phyloP scores from a whole-genome alignment of 2,329 filamentous ascomycete genomes.

The Lecanicillium sp. region DNA sequence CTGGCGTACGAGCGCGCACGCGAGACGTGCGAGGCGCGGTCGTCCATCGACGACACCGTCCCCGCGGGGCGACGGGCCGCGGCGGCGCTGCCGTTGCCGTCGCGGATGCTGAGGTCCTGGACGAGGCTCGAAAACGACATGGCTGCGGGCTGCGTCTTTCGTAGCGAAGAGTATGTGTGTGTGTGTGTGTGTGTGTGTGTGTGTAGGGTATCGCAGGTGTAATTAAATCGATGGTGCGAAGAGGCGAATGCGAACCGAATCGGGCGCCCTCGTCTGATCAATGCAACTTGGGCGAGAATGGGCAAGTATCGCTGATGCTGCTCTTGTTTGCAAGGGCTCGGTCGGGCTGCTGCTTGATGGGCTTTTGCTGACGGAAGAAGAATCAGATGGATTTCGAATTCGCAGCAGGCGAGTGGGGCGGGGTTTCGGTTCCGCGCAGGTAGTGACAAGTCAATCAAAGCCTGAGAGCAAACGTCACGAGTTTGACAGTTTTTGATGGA shows the following conservation, averaged over 20 bases:
- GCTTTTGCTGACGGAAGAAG: background rate
- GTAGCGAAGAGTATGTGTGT: background rate
- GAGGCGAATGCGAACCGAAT: too few relatives aligned
- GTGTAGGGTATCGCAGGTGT: background rate
- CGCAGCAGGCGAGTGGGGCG: slow-evolving; percentile 7
- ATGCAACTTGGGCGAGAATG: background rate
- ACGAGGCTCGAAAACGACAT: slow-evolving; percentile 67
- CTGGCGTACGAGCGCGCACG: slow-evolving; percentile 60
- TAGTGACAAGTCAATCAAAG: background rate
- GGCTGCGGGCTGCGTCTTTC: slow-evolving; percentile 8
- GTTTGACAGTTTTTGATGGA: background rate
- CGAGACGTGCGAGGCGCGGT: slow-evolving; percentile 55
- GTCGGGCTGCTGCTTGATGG: background rate
- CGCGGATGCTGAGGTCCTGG: slow-evolving; percentile 57
- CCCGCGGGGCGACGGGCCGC: slow-evolving; percentile 31
- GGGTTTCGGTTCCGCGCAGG: background rate
- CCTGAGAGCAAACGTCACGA: background rate
- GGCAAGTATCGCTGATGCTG: too few relatives aligned
- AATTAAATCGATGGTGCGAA: background rate
- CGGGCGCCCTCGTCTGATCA: background rate
- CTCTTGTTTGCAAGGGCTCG: too few relatives aligned
- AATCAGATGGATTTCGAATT: slow-evolving; percentile 9
- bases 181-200: background rate
- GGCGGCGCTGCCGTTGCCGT: slow-evolving; percentile 36
- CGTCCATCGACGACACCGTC: slow-evolving; percentile 45